A percentile compares a stretch with the other conserved stretches of the same genome.
These are phyloP conservation scores for Diddensiella caesifluorescens DNA, from an alignment of 805 yeast genomes.

Conservation along the genomic window DNA sequence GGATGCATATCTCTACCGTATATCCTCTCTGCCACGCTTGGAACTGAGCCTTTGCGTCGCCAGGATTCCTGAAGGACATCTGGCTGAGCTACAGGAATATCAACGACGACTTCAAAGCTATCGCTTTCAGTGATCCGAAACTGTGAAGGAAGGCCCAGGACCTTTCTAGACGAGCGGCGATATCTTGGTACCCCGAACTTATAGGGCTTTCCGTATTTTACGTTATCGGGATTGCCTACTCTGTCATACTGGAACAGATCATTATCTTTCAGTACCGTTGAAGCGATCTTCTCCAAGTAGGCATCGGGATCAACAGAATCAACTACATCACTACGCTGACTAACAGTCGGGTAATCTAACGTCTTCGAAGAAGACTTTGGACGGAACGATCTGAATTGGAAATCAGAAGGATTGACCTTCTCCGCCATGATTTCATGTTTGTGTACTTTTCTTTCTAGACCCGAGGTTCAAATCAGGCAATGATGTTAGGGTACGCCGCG, in stretches of 20 bases:
- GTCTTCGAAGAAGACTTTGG: no score
- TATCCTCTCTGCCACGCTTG: background rate
- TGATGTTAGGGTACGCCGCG: no score
- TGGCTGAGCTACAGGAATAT: background rate
- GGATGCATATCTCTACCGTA: background rate
- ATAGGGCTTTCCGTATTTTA: slow-evolving; percentile 10
- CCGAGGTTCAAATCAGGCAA: no score
- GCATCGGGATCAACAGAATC: no score
- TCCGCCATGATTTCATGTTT: no score
- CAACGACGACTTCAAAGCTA: no score
- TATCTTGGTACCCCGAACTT: slow-evolving; percentile 9
- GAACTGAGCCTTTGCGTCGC: background rate
- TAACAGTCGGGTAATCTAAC: no score
- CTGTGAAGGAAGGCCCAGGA: slow-evolving; percentile 6
- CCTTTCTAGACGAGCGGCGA: slow-evolving; percentile 4
- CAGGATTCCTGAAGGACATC: background rate
- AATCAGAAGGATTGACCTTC: background rate
- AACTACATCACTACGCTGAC: no score
- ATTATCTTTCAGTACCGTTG: background rate
- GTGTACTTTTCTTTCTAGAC: no score
- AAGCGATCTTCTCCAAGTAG: no score
- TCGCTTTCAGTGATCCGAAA: background rate
- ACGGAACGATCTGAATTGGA: background rate
- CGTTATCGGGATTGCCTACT: slow-evolving; percentile 9
- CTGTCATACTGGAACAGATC: slow-evolving; percentile 1